Base-by-base conservation (phyloP, 306 rosid genomes). In the Trifolium repens region DNA sequence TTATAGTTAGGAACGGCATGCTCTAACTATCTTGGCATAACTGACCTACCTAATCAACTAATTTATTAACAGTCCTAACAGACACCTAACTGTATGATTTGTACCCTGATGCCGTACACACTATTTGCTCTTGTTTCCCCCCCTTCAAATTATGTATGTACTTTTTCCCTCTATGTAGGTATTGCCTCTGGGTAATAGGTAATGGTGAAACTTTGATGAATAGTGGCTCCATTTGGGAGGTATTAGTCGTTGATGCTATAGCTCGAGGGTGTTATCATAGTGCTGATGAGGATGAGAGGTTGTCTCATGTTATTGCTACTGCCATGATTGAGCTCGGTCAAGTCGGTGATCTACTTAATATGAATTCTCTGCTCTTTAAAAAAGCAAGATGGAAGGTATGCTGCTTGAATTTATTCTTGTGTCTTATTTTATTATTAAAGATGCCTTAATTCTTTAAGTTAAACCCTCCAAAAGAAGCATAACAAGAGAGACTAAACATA, bases 151-250 rank as follows among this genome's bases (percentile, higher is more conserved):
- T 19, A 67, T 22, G 1, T 22, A 15, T 34, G 55, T 46, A 32
- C 26, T 61, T 14, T 14, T 66, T 50, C 64, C 71, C 44, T 79
- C 46, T 68, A 15, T 80, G 55, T 50, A 87, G 91, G 79, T 34
- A 85, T 72, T 85, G 91, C 82, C 89, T 88, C 72, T 85, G 91
- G 91, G 61, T 88, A 69, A 63, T 85, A 72, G 91, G 91, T 43
- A 74, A 77, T 81, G 85, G 80, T 22, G 74, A 13, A 44, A 88
- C 92, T 68, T 70, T 88, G 62, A 55, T 78, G 67, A 71, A 82
- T 16, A 84, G 92, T 59, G 37, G 58, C 55, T 71, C 87, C 15
- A 63, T 87, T 66, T 87, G 91, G 89, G 80, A 65, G 79, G 83
- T 78, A 58, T 40, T 87, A 16, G 68, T 73, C 30, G 60, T 65